These are phyloP conservation scores for Suhomyces yuchorum DNA, from an alignment of 1,139 yeast species.

Conservation along the genomic window DNA sequence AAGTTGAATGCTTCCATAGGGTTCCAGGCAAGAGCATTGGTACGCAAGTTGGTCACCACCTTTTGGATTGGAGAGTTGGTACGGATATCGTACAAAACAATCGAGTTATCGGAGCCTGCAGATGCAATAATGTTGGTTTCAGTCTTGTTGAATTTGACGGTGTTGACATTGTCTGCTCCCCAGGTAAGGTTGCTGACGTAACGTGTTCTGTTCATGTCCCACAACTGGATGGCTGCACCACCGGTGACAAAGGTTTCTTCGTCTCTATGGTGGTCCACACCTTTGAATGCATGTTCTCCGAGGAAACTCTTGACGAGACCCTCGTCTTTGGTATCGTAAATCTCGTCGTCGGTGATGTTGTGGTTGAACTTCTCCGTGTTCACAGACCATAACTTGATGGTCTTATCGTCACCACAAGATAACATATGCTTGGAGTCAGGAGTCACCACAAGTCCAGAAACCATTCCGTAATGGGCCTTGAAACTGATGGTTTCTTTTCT, in stretches of 20 bases:
- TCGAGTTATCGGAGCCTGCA: constrained; percentile 89
- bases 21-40: constrained; percentile 91
- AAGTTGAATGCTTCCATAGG: constrained; percentile 97
- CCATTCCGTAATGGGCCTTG: constrained; percentile 90
- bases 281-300: constrained; percentile 83
- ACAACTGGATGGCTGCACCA: constrained; percentile 82
- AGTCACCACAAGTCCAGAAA: constrained; percentile 82
- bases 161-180: constrained; percentile 91
- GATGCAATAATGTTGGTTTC: constrained; percentile 89
- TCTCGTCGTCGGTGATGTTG: constrained; percentile 35
- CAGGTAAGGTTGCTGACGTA: constrained; percentile 80
- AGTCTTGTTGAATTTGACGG: constrained; percentile 85
- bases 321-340: constrained; percentile 31
- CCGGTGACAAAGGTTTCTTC: constrained; percentile 86
- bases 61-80: constrained; percentile 94
- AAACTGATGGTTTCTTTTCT: constrained; percentile 75
- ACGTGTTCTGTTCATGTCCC: constrained; percentile 84
- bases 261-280: constrained; percentile 81
- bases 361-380: constrained; percentile 47
- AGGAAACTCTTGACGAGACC: constrained; percentile 75
- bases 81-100: constrained; percentile 87
- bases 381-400: constrained; percentile 80
- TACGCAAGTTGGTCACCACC: constrained; percentile 77
- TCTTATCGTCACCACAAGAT: constrained; percentile 91
- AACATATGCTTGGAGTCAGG: constrained; percentile 61